Conservation (phyloP, 2,329 filamentous ascomycete genomes). For the Parafenestella ontariensis region DNA sequence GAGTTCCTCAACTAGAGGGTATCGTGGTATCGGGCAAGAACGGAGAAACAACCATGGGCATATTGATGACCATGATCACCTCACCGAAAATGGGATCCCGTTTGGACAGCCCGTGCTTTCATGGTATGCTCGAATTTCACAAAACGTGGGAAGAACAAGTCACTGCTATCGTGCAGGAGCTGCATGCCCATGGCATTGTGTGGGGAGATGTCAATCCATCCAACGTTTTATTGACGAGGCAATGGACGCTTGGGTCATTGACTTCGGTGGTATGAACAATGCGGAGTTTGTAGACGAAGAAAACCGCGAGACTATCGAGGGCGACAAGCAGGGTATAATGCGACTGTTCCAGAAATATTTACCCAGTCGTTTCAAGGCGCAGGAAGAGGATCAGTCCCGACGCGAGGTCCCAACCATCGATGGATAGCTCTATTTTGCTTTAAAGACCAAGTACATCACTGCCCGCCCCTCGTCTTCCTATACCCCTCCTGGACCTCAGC, state of each 20-base stretch:
- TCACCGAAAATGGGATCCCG: slow-evolving; percentile 2
- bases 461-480: too few relatives aligned
- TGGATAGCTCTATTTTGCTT: too few relatives aligned
- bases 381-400: too few relatives aligned
- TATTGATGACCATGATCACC: slow-evolving; percentile 5
- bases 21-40: slow-evolving; percentile 6
- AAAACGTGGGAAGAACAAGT: slow-evolving; percentile 10
- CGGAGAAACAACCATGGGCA: slow-evolving; percentile 4
- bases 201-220: slow-evolving; percentile 27
- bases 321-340: slow-evolving; percentile 28
- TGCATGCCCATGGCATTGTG: slow-evolving; percentile 22
- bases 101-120: slow-evolving; percentile 2
- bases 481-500: too few relatives aligned
- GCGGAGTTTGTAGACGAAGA: slow-evolving; percentile 48
- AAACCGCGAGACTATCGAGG: slow-evolving; percentile 42
- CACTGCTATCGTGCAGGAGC: slow-evolving; percentile 8
- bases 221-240: slow-evolving; percentile 48
- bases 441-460: too few relatives aligned
- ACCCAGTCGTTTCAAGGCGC: background rate
- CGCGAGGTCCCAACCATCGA: too few relatives aligned
- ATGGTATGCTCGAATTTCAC: slow-evolving; percentile 2
- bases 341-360: slow-evolving; percentile 7
- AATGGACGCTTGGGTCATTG: slow-evolving; percentile 46
- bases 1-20: slow-evolving; percentile 6
- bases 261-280: slow-evolving; percentile 48